Evolutionary conservation across 2,329 filamentous ascomycete genomes (phyloP).

Genomic region (Sphaceloma murrayae): DNA sequence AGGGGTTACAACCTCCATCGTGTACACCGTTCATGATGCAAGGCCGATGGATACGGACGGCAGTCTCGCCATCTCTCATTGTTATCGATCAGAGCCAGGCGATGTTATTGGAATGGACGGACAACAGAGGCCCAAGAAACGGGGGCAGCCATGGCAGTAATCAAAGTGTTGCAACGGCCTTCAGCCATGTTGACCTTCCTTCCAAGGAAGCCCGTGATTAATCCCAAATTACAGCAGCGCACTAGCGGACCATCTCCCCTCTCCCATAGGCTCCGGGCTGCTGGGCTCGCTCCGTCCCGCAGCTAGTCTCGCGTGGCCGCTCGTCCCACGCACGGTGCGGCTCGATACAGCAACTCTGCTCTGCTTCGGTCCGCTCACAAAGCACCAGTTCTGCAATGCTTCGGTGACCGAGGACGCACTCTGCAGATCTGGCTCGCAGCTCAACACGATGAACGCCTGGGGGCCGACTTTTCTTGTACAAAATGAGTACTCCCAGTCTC

Average conservation of each 20-base stretch:
- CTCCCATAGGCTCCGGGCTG: neutral
- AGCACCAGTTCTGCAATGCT: neutral
- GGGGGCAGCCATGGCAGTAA: slow-evolving; percentile 8
- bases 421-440: slow-evolving; percentile 12
- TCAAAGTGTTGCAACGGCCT: slow-evolving; percentile 13
- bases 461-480: slow-evolving; percentile 13
- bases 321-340: neutral
- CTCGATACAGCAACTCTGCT: too few relatives aligned
- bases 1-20: slow-evolving; percentile 11
- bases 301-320: slow-evolving; percentile 3
- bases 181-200: neutral
- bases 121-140: slow-evolving; percentile 9
- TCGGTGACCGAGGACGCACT: slow-evolving; percentile 15
- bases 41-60: neutral
- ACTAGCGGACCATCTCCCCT: neutral
- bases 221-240: slow-evolving; percentile 8
- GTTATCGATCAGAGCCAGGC: neutral
- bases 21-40: slow-evolving; percentile 13
- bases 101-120: neutral
- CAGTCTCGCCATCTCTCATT: neutral
- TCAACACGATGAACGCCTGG: slow-evolving; percentile 14
- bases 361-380: neutral
- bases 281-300: slow-evolving; percentile 4
- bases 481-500: neutral
- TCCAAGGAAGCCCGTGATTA: neutral